Conservation (phyloP, 2,329 filamentous ascomycete species). For the Colletotrichum somersetense region DNA sequence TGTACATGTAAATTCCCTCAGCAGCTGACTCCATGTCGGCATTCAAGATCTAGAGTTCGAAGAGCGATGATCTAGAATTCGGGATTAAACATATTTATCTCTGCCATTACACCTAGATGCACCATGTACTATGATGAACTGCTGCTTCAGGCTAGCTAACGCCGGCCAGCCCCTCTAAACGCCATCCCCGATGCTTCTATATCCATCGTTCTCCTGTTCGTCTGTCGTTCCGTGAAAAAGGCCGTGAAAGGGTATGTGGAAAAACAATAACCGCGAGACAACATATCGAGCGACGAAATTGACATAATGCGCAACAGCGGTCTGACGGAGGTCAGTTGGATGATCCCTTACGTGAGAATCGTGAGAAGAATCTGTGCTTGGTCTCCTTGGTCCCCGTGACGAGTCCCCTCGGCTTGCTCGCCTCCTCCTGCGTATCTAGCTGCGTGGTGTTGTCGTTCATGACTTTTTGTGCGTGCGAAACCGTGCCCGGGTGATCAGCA, state of each 20-base stretch:
- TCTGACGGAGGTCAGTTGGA: background rate
- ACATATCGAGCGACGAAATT: no score
- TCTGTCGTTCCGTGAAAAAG: background rate
- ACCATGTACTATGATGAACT: background rate
- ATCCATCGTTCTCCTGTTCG: background rate
- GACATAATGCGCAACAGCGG: background rate
- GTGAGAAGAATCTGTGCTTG: slow-evolving; percentile 31
- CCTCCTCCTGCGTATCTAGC: slow-evolving; percentile 57
- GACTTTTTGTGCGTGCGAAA: slow-evolving; percentile 63
- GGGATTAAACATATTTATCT: background rate
- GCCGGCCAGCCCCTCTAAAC: background rate
- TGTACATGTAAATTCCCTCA: background rate
- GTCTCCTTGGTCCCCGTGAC: slow-evolving; percentile 8
- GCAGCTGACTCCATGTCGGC: background rate
- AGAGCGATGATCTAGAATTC: background rate
- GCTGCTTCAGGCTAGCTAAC: background rate
- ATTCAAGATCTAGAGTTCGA: background rate
- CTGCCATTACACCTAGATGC: background rate
- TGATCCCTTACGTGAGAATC: slow-evolving; percentile 4
- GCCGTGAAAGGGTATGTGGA: slow-evolving; percentile 16
- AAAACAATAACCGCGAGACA: background rate
- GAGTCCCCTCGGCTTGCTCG: slow-evolving; percentile 41
- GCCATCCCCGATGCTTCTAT: slow-evolving; percentile 11
- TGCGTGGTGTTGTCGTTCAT: slow-evolving; percentile 68
- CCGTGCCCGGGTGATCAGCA: slow-evolving; percentile 51